Evolutionary conservation across 495 filamentous ascomycete genomes (phyloP), one percentile per base, ranked within the genome.

Genomic region (Achaetomiella virescens): DNA sequence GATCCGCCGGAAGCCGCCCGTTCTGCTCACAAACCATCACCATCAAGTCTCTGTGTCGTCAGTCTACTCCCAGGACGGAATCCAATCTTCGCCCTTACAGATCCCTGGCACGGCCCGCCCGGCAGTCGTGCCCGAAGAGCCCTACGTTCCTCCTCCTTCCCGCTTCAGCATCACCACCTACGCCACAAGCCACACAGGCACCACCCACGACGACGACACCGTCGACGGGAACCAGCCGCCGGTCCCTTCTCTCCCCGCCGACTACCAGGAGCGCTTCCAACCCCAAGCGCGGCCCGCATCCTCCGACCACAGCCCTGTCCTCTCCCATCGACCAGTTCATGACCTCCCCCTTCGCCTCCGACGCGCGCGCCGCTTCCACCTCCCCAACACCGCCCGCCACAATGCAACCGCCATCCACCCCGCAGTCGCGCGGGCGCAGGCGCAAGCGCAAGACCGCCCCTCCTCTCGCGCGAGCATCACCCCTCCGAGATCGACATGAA

Each of bases 111-210:
- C 62, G 27, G 61, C 60, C 27, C 48, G 54, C 14, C 41, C 54
- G 37, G 54, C 63, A 18, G 49, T 58, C 40, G 25, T 54, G 44
- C 52, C 54, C 31, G 53, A 59, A 47, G 69, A 72, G 7, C 60
- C 63, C 14, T 75, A 69, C 67, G 61, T 69, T 15, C 76, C 85
- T 47, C 85, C 83, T 8, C 64, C 67, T 0, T 91, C 86, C 51
- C 86, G 86, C 38, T 90, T 89, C 72, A 90, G 84, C 67, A 72
- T 83, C 44, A 86, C 86, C 15, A 90, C 87, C 3, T 85, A 86
- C 64, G 81, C 82, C n/a, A 76, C 81, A 3, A 77, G 75, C 17
- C 75, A 72, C 31, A 75, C 75, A 15, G 77, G 75, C 40, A 83
- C 84, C 31, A 83, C 83, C 17, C 76, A 77, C 10, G 78, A 78